These are phyloP conservation scores for Camellia lanceoleosa DNA, from an alignment of 148 eudicot species.

Conservation along the genomic window DNA sequence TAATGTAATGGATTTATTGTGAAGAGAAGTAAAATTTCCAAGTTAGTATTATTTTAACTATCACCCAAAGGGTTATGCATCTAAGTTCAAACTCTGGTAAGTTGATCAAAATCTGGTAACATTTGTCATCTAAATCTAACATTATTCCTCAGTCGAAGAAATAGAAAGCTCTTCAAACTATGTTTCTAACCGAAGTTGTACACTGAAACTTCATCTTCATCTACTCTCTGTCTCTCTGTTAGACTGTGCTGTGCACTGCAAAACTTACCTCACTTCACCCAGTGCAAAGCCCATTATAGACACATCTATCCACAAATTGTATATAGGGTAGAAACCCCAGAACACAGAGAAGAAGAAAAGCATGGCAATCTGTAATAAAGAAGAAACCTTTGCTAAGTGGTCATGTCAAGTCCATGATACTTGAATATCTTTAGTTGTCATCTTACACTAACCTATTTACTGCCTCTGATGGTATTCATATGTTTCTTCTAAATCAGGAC, in stretches of 20 bases:
- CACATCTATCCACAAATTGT: conserved; percentile 72
- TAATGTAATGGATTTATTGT: conserved; percentile 1
- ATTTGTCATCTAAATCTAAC: conserved; percentile 25
- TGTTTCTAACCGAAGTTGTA: conserved; percentile 4
- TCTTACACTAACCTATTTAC: too few relatives aligned
- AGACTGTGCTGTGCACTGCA: not conserved
- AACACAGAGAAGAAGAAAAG: conserved; percentile 93
- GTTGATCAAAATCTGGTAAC: conserved; percentile 24
- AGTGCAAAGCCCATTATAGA: conserved; percentile 66
- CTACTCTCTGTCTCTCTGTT: not conserved
- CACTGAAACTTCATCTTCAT: not conserved
- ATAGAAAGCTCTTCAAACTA: conserved; percentile 24
- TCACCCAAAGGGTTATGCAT: not conserved
- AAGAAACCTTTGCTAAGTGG: conserved; percentile 13
- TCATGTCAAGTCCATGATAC: too few relatives aligned
- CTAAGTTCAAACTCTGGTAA: not conserved
- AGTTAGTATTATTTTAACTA: not conserved
- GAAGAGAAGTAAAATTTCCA: not conserved
- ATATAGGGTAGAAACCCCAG: conserved; percentile 98
- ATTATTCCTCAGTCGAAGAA: conserved; percentile 32
- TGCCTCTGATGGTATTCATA: too few relatives aligned
- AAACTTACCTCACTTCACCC: conserved; percentile 43
- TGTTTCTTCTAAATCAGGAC: too few relatives aligned
- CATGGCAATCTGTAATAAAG: conserved; percentile 72
- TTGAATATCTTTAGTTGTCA: too few relatives aligned